Evolutionary conservation across 2,329 filamentous ascomycete genomes (phyloP).

Genomic region (Ophiocordyceps camponoti-floridani): DNA sequence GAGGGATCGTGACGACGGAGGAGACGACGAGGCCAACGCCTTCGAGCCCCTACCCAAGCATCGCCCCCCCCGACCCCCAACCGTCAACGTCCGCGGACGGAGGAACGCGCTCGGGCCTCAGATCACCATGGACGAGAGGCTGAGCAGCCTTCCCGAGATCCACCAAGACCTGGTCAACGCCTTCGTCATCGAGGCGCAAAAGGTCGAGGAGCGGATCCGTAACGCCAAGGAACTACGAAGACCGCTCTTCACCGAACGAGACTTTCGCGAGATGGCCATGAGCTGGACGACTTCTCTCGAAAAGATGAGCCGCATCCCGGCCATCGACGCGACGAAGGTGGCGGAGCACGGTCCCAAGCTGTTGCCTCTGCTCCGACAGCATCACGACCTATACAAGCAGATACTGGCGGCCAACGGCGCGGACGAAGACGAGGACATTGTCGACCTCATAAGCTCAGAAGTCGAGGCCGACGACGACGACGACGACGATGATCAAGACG

Average conservation of each 20-base stretch:
- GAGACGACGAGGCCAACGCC: constrained; percentile 9
- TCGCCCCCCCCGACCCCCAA: constrained; percentile 17
- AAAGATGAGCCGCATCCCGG: constrained; percentile 44
- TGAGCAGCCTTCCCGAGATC: constrained; percentile 35
- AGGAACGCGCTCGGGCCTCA: constrained; percentile 42
- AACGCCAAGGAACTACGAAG: constrained; percentile 36
- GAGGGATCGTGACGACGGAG: constrained; percentile 12
- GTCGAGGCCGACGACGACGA: constrained; percentile 15
- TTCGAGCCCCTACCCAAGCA: constrained; percentile 25
- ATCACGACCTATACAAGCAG: constrained; percentile 26
- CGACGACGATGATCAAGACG: too few relatives aligned
- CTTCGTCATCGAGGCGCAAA: constrained; percentile 47
- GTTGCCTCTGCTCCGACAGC: constrained; percentile 35
- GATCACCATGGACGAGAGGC: constrained; percentile 36
- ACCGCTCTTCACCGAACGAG: constrained; percentile 48
- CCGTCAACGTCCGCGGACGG: constrained; percentile 20
- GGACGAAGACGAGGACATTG: constrained; percentile 20
- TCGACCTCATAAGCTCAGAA: constrained; percentile 36
- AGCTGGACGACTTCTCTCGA: constrained; percentile 43
- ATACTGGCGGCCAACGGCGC: constrained; percentile 23
- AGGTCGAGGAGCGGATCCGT: constrained; percentile 41
- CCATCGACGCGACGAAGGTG: constrained; percentile 46
- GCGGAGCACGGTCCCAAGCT: constrained; percentile 41
- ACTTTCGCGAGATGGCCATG: constrained; percentile 58
- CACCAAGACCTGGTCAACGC: constrained; percentile 45